Evolutionary conservation across 768 basidiomycete species (phyloP), one percentile per base, ranked within the genome.

Genomic region (Psilocybe azurescens): DNA sequence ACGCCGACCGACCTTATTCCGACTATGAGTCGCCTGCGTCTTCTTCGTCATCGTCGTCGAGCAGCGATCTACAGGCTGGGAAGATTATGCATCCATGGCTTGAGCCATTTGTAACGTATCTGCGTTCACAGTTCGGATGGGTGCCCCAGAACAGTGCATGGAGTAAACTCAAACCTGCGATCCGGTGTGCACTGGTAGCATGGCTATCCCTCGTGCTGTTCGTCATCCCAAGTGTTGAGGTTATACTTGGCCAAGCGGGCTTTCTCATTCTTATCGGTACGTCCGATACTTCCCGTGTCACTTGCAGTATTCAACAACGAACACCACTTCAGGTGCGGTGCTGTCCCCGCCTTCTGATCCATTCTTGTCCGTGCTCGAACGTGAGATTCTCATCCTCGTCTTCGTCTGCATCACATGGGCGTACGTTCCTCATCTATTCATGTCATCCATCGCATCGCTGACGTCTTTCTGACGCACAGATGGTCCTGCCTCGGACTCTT

Each of bases 401-500:
- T 85, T 87, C 50, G 81, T 81, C 0, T 64, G 76, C 1, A 18
- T 78, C 8, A 78, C 80, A 29, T 91, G 88, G 89, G 89, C 83
- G 89, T 89, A 64, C 70, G 86, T 81, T n/a, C 16, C 30, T 44
- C 55, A 29, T 50, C 39, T 38, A 30, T 24, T 30, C 14, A 30
- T 24, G 2, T 24, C 24, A 24, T 24, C 24, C 24, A 24, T 24
- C 24, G 24, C 24, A 24, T 24, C 24, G 24, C 24, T 24, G 24
- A 24, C 24, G 24, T 46, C 13, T 55, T 32, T 18, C 20, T 53
- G 20, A 61, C 56, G 14, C 65, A 33, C 36, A 91, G 89, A 28
- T 93, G 90, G 89, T 74, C 75, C 10, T 88, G 86, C 68, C 75
- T 93, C 3, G 91, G 83, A 3, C 83, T 91, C 5, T 83, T 82